Evolutionary conservation across 1,284 basidiomycete species (phyloP), one percentile per base, ranked within the genome.

Genomic region (Malassezia sp.): DNA sequence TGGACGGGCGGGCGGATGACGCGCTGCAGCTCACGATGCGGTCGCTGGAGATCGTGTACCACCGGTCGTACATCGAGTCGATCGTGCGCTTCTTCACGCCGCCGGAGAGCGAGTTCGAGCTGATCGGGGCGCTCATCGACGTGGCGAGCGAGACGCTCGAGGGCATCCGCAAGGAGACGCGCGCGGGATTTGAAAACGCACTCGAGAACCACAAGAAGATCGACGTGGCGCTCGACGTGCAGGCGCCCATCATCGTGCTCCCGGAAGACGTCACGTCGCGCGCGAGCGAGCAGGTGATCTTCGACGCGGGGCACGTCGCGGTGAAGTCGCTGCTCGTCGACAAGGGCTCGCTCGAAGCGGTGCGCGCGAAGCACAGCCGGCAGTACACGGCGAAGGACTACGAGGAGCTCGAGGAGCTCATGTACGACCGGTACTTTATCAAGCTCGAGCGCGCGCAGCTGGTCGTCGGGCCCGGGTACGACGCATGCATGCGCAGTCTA

Each of bases 41-140:
- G 5, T 87, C 91, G 62, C 85, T 95, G 81, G 91, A 99, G 72
- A 86, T 99, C 58, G 85, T 99, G 46, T 99, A 99, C 66, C 89
- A 97, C 69, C 80, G 78, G 60, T 85, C 85, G 27, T 97, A 95
- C 69, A 78, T 97, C 31, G 91, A 97, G 74, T 85, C 85, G 2
- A 79, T 97, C 29, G 83, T 85, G 56, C 79, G 77, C 52, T 99
- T 99, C 75, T 84, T 99, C 74, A 86, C 83, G 68, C 93, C 93
- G 2, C 90, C 93, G 1, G 83, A 83, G 34, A 90, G 84, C 68
- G 91, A 97, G 71, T 73, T 99, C 38, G 90, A 97, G 72, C 91
- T 91, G 1, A 87, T 97, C 43, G 85, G 70, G 20, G 74, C 74
- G 0, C 59, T 75, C 18, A 73, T 75, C 32, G 85, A 81, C 68